Base-by-base conservation (phyloP, 768 basidiomycete species). In the Mycena albidolilacea region DNA sequence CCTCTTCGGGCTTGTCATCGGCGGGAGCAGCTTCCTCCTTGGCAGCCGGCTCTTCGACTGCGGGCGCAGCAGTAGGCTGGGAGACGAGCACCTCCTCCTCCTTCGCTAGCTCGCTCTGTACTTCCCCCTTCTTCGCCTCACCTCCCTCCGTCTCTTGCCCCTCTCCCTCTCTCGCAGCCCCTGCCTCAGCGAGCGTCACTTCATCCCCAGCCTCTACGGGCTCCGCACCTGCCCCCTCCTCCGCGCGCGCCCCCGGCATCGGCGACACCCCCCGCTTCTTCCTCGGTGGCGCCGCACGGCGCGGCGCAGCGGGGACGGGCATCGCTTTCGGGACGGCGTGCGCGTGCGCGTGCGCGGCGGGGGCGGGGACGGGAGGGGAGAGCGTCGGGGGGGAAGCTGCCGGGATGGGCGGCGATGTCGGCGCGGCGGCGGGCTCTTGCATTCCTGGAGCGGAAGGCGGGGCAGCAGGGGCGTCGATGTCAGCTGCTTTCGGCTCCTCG, bases 281-380 rank as follows among this genome's bases (percentile, higher is more conserved):
- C 52, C 94, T 86, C 10, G 95, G 95, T 60, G 93, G 94, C 4
- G 87, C 94, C 35, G 93, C 87, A 6, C 95, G 89, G 55, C 92
- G 90, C 54, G 95, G 94, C 19, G 85, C 91, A 15, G 89, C 87
- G 15, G 94, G 93, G 5, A 94, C 85, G 23, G 94, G 93, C 91
- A 96, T 95, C 0, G 90, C 63, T 23, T 54, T 46, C 23, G 64
- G 67, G 21, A 54, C 4, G 3, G 54, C 39, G 62, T 46, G 59
- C 7, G 63, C 39, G 62, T 46, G 59, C 7, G 63, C 7, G 30
- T 6, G 44, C 12, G 17, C 1, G 48, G 30, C 14, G 55, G 35
- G 14, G 0, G 30, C 37, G 6, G 35, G 41, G 14, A 35, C 0
- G 37, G 67, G 62, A 41, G 44, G 39, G 17, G 71, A 50, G 63